Conservation (phyloP, 1,284 basidiomycete genomes). For the Microstroma glucosiphilum region DNA sequence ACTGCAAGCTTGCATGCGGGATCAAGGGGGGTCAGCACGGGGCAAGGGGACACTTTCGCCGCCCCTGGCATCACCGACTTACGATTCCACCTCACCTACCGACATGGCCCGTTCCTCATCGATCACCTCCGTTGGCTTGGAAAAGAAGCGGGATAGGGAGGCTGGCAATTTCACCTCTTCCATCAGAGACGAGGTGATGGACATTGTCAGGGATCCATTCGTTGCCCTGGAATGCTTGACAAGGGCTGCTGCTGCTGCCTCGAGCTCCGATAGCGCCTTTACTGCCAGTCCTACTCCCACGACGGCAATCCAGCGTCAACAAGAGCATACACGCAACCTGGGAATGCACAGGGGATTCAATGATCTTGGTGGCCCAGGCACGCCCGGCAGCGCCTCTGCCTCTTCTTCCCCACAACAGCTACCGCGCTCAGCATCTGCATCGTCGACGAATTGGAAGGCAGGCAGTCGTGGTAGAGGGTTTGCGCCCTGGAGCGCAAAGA, state of each 20-base stretch:
- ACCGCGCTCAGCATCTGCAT: constrained; percentile 6
- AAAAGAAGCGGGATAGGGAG: constrained; percentile 2
- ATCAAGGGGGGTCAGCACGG: background rate
- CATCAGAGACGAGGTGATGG: background rate
- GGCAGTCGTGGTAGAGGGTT: too few relatives aligned
- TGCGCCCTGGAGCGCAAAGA: too few relatives aligned
- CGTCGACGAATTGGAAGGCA: too few relatives aligned
- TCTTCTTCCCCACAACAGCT: constrained; percentile 21
- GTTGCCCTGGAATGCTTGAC: background rate
- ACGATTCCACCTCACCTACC: background rate
- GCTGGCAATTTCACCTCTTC: background rate
- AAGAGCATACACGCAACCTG: constrained; percentile 9
- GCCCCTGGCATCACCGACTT: background rate
- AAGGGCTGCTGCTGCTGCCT: background rate
- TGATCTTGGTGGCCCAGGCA: constrained; percentile 17
- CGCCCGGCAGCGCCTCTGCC: background rate
- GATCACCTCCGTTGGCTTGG: background rate
- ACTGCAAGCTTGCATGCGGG: background rate
- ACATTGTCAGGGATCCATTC: constrained; percentile 2
- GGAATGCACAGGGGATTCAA: constrained; percentile 14
- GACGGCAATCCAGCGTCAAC: background rate
- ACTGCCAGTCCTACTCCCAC: background rate
- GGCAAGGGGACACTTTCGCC: background rate
- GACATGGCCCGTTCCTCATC: background rate
- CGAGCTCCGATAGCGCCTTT: background rate